phyloP scores from a whole-genome alignment of 106 monocot genomes.

The Apostasia shenzhenica region DNA sequence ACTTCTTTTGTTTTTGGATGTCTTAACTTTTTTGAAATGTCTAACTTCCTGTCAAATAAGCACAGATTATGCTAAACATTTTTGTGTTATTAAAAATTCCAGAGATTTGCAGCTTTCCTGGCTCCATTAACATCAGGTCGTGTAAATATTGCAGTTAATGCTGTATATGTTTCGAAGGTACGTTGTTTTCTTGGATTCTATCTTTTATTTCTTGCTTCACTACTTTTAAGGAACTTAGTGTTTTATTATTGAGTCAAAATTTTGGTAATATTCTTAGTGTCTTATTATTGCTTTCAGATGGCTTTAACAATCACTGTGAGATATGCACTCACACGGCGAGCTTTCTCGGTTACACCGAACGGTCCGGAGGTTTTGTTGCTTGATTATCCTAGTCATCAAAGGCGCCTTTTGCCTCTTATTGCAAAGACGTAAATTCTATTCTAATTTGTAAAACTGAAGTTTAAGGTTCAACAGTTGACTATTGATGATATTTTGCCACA shows the following conservation, averaged over 20 bases:
- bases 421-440: slow-evolving; percentile 62
- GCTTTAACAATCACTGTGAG: slow-evolving; percentile 76
- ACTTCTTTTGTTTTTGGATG: not conserved
- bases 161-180: slow-evolving; percentile 82
- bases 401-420: slow-evolving; percentile 80
- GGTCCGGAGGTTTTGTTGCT: slow-evolving; percentile 69
- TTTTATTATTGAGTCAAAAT: not conserved
- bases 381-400: slow-evolving; percentile 92
- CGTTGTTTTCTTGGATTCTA: not conserved
- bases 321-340: slow-evolving; percentile 80
- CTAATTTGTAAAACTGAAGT: not conserved
- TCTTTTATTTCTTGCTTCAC: slow-evolving; percentile 27
- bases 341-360: slow-evolving; percentile 59
- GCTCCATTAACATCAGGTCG: slow-evolving; percentile 88
- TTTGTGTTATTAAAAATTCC: slow-evolving; percentile 11
- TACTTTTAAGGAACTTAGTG: not conserved
- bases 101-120: slow-evolving; percentile 97
- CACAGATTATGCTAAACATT: no score
- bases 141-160: slow-evolving; percentile 53
- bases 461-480: not conserved
- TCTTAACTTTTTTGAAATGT: no score
- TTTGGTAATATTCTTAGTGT: not conserved
- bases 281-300: slow-evolving; percentile 29
- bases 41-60: no score
- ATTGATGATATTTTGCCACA: not conserved